Percentiles rank a stretch among this genome's conserved stretches.
phyloP scores from a whole-genome alignment of 108 stramenopile genomes.

The Skeletonema potamos region DNA sequence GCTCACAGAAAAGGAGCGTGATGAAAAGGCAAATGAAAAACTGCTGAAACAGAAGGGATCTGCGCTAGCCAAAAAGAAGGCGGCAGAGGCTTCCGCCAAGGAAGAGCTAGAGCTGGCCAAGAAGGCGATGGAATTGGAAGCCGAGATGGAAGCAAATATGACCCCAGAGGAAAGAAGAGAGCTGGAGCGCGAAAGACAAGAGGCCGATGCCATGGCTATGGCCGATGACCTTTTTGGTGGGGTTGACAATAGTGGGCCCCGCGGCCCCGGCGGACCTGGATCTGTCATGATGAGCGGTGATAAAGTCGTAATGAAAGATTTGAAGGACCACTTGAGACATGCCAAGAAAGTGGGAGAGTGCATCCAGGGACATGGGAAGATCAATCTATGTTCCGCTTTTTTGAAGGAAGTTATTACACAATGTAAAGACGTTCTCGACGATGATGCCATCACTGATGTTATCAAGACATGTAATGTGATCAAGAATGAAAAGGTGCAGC shows the following conservation, averaged over 20 bases:
- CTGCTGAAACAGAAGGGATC: constrained; percentile 82
- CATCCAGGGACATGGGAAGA: constrained; percentile 84
- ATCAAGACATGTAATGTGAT: constrained; percentile 89
- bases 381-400: constrained; percentile 73
- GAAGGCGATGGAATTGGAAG: constrained; percentile 86
- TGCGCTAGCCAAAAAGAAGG: constrained; percentile 78
- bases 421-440: constrained; percentile 84
- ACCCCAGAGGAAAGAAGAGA: constrained; percentile 70
- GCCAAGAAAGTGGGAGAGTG: constrained; percentile 76
- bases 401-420: constrained; percentile 78
- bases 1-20: constrained; percentile 72
- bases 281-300: constrained; percentile 58
- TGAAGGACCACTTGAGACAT: constrained; percentile 91
- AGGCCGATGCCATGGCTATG: constrained; percentile 80
- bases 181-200: constrained; percentile 61
- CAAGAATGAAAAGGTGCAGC: constrained; percentile 91
- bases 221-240: constrained; percentile 88
- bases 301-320: constrained; percentile 74
- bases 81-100: constrained; percentile 57
- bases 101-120: constrained; percentile 81
- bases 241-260: constrained; percentile 37
- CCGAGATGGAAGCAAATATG: constrained; percentile 87
- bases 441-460: constrained; percentile 84
- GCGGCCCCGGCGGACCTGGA: constrained; percentile 12
- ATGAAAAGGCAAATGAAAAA: constrained; percentile 40